Evolutionary conservation across 2,329 filamentous ascomycete species (phyloP).

Genomic region (Botryosphaeria agaves): DNA sequence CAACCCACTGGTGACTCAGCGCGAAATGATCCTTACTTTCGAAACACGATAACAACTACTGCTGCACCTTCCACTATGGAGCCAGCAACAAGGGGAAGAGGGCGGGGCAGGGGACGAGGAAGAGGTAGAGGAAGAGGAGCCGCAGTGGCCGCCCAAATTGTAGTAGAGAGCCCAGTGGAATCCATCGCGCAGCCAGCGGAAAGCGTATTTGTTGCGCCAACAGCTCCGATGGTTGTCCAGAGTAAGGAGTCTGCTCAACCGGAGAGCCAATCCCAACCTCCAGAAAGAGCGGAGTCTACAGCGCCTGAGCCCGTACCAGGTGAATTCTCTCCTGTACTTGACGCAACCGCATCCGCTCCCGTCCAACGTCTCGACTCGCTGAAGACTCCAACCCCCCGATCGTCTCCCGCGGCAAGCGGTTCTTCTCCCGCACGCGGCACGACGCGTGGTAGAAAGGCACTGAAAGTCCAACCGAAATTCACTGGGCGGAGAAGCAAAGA

Average conservation of each 20-base stretch:
- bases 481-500: slow-evolving; percentile 26
- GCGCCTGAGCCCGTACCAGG: background rate
- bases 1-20: no score
- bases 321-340: background rate
- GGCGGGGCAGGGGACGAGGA: background rate
- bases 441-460: background rate
- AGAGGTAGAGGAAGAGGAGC: background rate
- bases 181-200: background rate
- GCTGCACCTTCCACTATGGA: no score
- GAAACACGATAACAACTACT: no score
- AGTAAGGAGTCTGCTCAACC: background rate
- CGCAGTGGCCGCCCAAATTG: background rate
- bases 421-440: background rate
- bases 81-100: no score
- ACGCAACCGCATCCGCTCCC: background rate
- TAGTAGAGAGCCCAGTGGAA: background rate
- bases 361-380: background rate
- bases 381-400: no score
- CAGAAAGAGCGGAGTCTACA: background rate
- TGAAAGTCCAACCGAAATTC: slow-evolving; percentile 18
- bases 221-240: background rate
- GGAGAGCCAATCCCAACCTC: no score
- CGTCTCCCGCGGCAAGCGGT: no score
- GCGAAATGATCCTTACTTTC: no score
- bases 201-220: background rate